phyloP scores from a whole-genome alignment of 441 rosid species.

The Gossypium schwendimanii region DNA sequence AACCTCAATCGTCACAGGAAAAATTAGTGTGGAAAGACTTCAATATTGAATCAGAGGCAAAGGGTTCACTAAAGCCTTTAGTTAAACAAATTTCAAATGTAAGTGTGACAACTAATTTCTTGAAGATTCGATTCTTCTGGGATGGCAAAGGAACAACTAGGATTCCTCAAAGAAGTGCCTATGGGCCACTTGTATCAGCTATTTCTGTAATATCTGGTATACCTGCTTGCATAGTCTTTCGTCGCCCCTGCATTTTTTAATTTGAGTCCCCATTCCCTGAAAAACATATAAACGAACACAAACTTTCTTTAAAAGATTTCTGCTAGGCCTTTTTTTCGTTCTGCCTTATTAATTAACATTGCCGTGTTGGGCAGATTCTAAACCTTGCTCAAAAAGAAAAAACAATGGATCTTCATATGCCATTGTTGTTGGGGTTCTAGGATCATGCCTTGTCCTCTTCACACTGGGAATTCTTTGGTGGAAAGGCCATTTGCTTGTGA shows the following conservation, averaged over 20 bases:
- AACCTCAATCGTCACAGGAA: constrained; percentile 30
- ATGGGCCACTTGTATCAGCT: constrained; percentile 69
- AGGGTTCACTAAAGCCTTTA: constrained; percentile 34
- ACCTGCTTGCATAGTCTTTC: constrained; percentile 4
- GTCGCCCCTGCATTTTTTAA: background rate
- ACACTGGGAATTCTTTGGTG: constrained; percentile 37
- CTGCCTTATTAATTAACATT: background rate
- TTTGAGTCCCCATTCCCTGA: background rate
- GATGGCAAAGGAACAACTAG: constrained; percentile 70
- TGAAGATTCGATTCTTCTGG: constrained; percentile 55
- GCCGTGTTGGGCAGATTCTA: constrained; percentile 34
- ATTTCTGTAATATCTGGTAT: constrained; percentile 53
- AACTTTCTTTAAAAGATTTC: background rate
- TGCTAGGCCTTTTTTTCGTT: background rate
- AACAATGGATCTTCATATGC: constrained; percentile 19
- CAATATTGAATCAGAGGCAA: constrained; percentile 43
- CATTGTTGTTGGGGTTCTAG: constrained; percentile 27
- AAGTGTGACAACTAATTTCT: constrained; percentile 35
- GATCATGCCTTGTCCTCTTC: constrained; percentile 23
- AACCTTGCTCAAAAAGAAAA: constrained; percentile 24
- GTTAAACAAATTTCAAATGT: constrained; percentile 22
- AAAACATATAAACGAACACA: background rate
- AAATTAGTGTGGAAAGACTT: constrained; percentile 38
- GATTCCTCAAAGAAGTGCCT: constrained; percentile 50
- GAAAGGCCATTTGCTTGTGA: constrained; percentile 26